These are phyloP conservation scores for Lactarius quietus DNA, from an alignment of 768 basidiomycete genomes.

Conservation along the genomic window DNA sequence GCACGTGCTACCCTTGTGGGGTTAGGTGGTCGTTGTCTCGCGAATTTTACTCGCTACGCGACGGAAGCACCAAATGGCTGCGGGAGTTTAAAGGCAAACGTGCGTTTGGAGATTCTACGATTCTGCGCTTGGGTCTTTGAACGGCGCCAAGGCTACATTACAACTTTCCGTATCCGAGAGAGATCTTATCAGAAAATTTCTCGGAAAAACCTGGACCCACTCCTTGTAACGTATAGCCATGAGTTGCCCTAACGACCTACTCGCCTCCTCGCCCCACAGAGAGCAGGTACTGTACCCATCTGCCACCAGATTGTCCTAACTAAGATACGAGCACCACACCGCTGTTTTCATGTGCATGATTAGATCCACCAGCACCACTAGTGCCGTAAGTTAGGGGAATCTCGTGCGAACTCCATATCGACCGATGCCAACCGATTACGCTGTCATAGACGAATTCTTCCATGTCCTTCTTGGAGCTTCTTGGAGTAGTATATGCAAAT, in stretches of 20 bases:
- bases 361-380: not conserved
- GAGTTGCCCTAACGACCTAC: not conserved
- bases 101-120: not conserved
- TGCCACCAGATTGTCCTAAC: no score
- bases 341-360: no score
- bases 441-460: no score
- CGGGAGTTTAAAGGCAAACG: not conserved
- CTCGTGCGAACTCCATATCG: not conserved
- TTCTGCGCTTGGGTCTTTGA: not conserved
- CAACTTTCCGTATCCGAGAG: not conserved
- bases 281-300: no score
- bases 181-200: not conserved
- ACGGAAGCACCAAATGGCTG: not conserved
- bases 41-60: not conserved
- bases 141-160: not conserved
- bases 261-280: not conserved
- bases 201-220: not conserved
- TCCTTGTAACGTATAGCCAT: not conserved
- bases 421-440: no score
- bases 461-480: no score
- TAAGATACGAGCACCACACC: not conserved
- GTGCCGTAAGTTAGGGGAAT: not conserved
- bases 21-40: not conserved
- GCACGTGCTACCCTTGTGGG: not conserved
- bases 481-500: no score